These are phyloP conservation scores for Oenanthe sinensis DNA, from an alignment of 129 eudicot species.

Conservation along the genomic window DNA sequence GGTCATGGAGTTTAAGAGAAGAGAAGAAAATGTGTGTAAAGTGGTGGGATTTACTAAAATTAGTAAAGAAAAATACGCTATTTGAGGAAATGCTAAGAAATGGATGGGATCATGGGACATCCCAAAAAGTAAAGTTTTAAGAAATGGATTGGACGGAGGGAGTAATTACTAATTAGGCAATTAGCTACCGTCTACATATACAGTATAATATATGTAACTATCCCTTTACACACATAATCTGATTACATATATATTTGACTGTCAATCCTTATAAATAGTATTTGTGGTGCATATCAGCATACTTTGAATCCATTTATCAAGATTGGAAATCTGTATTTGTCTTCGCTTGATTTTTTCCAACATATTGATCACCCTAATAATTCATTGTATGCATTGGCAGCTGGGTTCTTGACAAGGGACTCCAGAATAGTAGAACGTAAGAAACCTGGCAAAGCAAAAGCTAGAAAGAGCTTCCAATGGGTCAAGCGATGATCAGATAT, in stretches of 20 bases:
- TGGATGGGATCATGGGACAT: too few species aligned
- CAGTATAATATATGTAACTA: too few species aligned
- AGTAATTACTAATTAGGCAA: too few species aligned
- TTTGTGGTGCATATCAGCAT: neutral
- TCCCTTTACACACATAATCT: neutral
- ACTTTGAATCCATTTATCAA: neutral
- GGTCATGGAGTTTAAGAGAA: too few species aligned
- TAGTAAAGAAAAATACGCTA: too few species aligned
- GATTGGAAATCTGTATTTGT: neutral
- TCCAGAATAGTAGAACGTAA: conserved; percentile 87
- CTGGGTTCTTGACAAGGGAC: conserved; percentile 91
- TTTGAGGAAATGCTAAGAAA: too few species aligned
- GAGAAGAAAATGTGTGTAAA: too few species aligned
- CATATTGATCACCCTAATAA: neutral
- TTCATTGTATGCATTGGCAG: conserved; percentile 28
- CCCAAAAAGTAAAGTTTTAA: too few species aligned
- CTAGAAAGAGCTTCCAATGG: conserved; percentile 97
- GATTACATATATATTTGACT: neutral
- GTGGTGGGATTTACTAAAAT: too few species aligned
- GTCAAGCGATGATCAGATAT: conserved; percentile 60
- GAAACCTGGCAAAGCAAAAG: conserved; percentile 96
- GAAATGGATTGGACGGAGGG: too few species aligned
- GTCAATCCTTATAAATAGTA: too few species aligned
- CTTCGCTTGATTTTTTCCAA: neutral
- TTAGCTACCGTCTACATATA: too few species aligned